Percentiles rank a stretch among this genome's conserved stretches.
These are phyloP conservation scores for Lipomyces starkeyi DNA, from an alignment of 805 yeast species.

Conservation along the genomic window DNA sequence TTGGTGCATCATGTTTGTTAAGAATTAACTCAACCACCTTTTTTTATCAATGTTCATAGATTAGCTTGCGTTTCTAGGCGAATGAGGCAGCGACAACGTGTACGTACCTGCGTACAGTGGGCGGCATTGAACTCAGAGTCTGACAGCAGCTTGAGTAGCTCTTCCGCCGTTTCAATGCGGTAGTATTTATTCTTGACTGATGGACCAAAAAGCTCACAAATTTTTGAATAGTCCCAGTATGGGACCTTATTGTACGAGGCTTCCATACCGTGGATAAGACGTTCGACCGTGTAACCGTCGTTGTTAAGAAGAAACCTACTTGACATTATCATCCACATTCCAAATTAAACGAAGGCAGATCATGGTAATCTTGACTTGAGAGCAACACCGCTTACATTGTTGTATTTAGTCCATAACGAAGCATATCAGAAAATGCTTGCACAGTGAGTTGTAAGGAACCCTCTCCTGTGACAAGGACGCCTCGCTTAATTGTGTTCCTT, in stretches of 20 bases:
- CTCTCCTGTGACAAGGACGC: conserved; percentile 67
- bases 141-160: conserved; percentile 53
- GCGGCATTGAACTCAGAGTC: conserved; percentile 48
- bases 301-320: conserved; percentile 59
- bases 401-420: conserved; percentile 60
- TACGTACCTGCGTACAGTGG: background rate
- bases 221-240: conserved; percentile 60
- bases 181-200: conserved; percentile 54
- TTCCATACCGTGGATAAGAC: conserved; percentile 61
- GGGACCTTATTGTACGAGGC: conserved; percentile 67
- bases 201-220: conserved; percentile 58
- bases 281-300: conserved; percentile 70
- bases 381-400: conserved; percentile 47
- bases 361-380: background rate
- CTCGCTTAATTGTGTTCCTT: conserved; percentile 54
- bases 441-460: conserved; percentile 72
- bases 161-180: conserved; percentile 56
- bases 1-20: background rate
- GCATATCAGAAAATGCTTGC: conserved; percentile 66
- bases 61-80: background rate
- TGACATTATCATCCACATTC: background rate
- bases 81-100: background rate
- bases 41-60: background rate
- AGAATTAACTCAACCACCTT: background rate
- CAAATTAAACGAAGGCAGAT: background rate